Percentiles rank a stretch among this genome's conserved stretches.
phyloP scores from a whole-genome alignment of 2,329 filamentous ascomycete species.

The Calonectria pteridis region DNA sequence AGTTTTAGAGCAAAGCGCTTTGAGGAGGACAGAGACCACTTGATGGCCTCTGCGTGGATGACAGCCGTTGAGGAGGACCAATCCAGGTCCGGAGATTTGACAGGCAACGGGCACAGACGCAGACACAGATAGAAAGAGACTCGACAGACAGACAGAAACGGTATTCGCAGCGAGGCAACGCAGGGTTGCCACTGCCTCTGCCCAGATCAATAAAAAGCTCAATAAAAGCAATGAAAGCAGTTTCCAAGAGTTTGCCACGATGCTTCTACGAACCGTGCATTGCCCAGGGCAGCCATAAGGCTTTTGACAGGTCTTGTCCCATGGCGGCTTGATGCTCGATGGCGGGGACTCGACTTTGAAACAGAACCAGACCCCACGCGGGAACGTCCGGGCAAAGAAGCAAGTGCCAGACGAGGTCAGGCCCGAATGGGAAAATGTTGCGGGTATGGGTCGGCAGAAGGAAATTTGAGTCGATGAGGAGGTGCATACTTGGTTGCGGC shows the following conservation, averaged over 20 bases:
- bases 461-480: constrained; percentile 8
- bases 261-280: neutral
- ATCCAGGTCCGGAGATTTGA: constrained; percentile 17
- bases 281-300: neutral
- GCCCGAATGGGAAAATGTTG: constrained; percentile 13
- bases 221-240: constrained; percentile 22
- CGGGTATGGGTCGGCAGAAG: constrained; percentile 3
- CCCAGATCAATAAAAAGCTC: constrained; percentile 22
- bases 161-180: constrained; percentile 14
- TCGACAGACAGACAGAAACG: constrained; percentile 12
- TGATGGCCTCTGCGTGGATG: constrained; percentile 23
- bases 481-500: constrained; percentile 7
- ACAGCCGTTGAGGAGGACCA: constrained; percentile 22
- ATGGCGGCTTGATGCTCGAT: neutral
- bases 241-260: neutral
- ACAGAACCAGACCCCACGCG: constrained; percentile 6
- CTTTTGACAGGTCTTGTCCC: constrained; percentile 1
- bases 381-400: constrained; percentile 15
- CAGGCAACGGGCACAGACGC: constrained; percentile 19
- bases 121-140: constrained; percentile 20
- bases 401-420: neutral
- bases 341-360: constrained; percentile 4
- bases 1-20: constrained; percentile 31
- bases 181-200: constrained; percentile 20
- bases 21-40: constrained; percentile 23